Percentiles rank a stretch among this genome's conserved stretches.
These are phyloP conservation scores for Clohesyomyces aquaticus DNA, from an alignment of 495 filamentous ascomycete genomes.

Conservation along the genomic window DNA sequence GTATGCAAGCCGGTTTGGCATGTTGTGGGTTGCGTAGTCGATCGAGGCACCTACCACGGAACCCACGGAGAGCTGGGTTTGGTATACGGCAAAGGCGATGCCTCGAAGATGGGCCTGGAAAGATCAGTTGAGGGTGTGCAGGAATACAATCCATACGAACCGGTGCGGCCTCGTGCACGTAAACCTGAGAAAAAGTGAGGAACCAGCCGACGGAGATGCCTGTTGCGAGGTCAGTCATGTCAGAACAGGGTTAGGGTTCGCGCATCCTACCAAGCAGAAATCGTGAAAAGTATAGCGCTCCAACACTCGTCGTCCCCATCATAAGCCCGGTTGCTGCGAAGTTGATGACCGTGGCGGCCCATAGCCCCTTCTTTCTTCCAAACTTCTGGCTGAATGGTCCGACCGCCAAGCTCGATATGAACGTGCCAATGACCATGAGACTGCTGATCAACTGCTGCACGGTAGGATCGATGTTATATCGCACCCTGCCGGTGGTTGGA, in stretches of 20 bases:
- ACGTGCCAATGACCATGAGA: constrained; percentile 19
- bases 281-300: constrained; percentile 17
- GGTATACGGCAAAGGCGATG: constrained; percentile 20
- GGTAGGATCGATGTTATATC: constrained; percentile 20
- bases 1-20: constrained; percentile 6
- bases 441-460: constrained; percentile 17
- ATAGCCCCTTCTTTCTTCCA: constrained; percentile 15
- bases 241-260: too few relatives aligned
- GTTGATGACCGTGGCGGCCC: constrained; percentile 15
- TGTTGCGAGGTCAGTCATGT: not conserved
- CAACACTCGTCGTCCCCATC: constrained; percentile 20
- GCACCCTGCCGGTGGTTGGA: not conserved
- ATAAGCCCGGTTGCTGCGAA: constrained; percentile 18
- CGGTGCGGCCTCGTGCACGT: constrained; percentile 16
- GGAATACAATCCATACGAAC: not conserved
- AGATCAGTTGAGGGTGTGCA: not conserved
- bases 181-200: constrained; percentile 22
- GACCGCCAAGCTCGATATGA: constrained; percentile 6
- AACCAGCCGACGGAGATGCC: constrained; percentile 21
- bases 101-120: constrained; percentile 25
- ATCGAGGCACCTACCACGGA: constrained; percentile 14
- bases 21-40: constrained; percentile 20
- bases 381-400: constrained; percentile 16
- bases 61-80: constrained; percentile 20
- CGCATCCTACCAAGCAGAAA: constrained; percentile 12